phyloP scores from a whole-genome alignment of 257 asterid species.

The Asclepias syriaca region DNA sequence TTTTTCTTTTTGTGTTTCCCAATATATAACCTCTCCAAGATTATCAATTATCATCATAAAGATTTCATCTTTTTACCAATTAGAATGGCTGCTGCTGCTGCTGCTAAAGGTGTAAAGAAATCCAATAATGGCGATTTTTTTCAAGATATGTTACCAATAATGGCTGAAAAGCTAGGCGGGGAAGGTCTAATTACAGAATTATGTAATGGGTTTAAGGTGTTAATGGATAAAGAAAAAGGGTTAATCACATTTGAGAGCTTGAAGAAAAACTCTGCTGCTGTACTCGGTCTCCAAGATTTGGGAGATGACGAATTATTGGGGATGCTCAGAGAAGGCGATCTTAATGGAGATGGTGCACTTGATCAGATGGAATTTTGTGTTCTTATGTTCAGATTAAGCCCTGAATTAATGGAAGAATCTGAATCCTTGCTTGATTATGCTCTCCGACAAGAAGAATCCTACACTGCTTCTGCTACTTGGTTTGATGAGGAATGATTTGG shows the following conservation, averaged over 20 bases:
- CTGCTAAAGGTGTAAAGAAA: constrained; percentile 8
- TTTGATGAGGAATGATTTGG: background rate
- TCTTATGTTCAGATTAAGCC: constrained; percentile 82
- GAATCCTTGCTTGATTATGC: constrained; percentile 48
- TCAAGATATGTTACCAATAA: constrained; percentile 63
- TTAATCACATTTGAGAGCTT: constrained; percentile 63
- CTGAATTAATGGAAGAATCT: constrained; percentile 64
- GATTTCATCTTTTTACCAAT: too few species aligned
- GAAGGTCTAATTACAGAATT: constrained; percentile 69
- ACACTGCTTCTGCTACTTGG: constrained; percentile 1
- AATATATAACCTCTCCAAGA: background rate
- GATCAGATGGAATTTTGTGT: constrained; percentile 83
- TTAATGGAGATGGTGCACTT: constrained; percentile 59
- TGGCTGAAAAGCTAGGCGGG: constrained; percentile 77
- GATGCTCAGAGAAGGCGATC: constrained; percentile 67
- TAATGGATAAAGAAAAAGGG: constrained; percentile 63
- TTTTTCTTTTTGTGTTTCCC: constrained; percentile 12
- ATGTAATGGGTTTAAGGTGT: constrained; percentile 62
- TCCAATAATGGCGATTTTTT: constrained; percentile 28
- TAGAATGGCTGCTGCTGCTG: too few species aligned
- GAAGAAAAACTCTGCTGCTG: constrained; percentile 57
- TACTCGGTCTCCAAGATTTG: constrained; percentile 64
- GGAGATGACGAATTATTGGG: constrained; percentile 59
- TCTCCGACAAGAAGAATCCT: constrained; percentile 34
- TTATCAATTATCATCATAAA: too few species aligned